Evolutionary conservation across 1,284 basidiomycete species (phyloP).

Genomic region (Trichosporon ovoides): DNA sequence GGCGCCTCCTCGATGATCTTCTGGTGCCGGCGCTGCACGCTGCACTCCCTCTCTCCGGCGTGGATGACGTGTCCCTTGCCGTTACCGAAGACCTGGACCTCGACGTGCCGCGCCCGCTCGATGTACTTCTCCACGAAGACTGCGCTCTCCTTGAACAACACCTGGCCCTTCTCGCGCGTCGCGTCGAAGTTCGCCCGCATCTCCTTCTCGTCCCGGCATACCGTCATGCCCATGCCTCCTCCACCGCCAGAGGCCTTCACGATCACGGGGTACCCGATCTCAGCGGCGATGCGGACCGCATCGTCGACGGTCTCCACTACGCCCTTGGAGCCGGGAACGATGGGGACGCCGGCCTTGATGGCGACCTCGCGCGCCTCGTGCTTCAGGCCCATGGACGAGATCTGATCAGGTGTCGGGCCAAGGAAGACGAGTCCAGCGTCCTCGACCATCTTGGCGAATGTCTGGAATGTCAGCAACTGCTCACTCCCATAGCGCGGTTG

Average conservation of each 20-base stretch:
- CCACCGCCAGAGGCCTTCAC: constrained; percentile 64
- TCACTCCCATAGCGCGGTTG: too few species aligned
- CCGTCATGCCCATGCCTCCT: constrained; percentile 64
- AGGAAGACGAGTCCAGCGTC: constrained; percentile 58
- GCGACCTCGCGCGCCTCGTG: constrained; percentile 58
- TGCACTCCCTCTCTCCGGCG: constrained; percentile 67
- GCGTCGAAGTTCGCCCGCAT: constrained; percentile 49
- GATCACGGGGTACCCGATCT: constrained; percentile 56
- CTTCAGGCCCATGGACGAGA: constrained; percentile 60
- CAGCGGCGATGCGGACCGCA: constrained; percentile 50
- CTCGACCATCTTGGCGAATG: constrained; percentile 55
- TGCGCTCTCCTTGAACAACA: constrained; percentile 55
- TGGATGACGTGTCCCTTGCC: constrained; percentile 57
- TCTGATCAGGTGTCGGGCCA: constrained; percentile 57
- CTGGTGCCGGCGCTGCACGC: constrained; percentile 64
- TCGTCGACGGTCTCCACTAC: constrained; percentile 52
- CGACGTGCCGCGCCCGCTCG: constrained; percentile 58
- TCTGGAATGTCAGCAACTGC: constrained; percentile 27
- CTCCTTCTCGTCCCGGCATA: constrained; percentile 55
- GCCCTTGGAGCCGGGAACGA: constrained; percentile 58
- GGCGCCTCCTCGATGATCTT: constrained; percentile 66
- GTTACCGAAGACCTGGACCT: constrained; percentile 68
- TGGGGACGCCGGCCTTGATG: constrained; percentile 53
- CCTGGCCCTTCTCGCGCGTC: constrained; percentile 43
- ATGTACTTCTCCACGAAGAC: constrained; percentile 63